A percentile compares a stretch with the other conserved stretches of the same genome.
These are phyloP conservation scores for Picea sitchensis DNA, from an alignment of 75 land plant species.

Conservation along the genomic window DNA sequence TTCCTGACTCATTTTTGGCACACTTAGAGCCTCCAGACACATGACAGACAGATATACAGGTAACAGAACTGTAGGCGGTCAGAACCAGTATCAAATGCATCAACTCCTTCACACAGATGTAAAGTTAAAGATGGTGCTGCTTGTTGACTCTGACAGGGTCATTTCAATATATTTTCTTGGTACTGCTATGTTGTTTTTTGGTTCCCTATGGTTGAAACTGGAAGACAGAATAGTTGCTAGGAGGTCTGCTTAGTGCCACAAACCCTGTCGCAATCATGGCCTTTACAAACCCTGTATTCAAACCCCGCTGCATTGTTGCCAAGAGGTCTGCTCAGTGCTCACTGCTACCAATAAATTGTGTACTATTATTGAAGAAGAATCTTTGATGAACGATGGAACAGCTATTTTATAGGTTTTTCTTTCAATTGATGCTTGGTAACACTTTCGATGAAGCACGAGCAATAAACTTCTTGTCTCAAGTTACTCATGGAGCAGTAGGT, in stretches of 20 bases:
- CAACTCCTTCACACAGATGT: slow-evolving; percentile 50
- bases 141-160: slow-evolving; percentile 90
- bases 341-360: slow-evolving; percentile 18
- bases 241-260: slow-evolving; percentile 95
- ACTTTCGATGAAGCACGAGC: slow-evolving; percentile 52
- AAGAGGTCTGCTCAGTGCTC: too few species aligned
- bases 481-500: slow-evolving; percentile 44
- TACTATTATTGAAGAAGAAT: slow-evolving; percentile 96
- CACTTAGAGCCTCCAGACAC: too few species aligned
- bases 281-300: slow-evolving; percentile 15
- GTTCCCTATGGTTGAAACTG: slow-evolving; percentile 90
- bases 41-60: too few species aligned
- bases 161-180: slow-evolving; percentile 85
- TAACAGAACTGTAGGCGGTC: too few species aligned
- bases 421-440: slow-evolving; percentile 70
- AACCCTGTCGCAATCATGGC: slow-evolving; percentile 97
- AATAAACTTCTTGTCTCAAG: slow-evolving; percentile 59
- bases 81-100: too few species aligned
- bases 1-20: too few species aligned
- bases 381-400: slow-evolving; percentile 98
- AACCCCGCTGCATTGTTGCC: too few species aligned
- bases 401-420: slow-evolving; percentile 84
- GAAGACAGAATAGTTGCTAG: slow-evolving; percentile 83
- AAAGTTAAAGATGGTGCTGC: slow-evolving; percentile 56
- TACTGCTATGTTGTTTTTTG: slow-evolving; percentile 36